Conservation (phyloP, 2,329 filamentous ascomycete genomes). For the Colletotrichum lupini region DNA sequence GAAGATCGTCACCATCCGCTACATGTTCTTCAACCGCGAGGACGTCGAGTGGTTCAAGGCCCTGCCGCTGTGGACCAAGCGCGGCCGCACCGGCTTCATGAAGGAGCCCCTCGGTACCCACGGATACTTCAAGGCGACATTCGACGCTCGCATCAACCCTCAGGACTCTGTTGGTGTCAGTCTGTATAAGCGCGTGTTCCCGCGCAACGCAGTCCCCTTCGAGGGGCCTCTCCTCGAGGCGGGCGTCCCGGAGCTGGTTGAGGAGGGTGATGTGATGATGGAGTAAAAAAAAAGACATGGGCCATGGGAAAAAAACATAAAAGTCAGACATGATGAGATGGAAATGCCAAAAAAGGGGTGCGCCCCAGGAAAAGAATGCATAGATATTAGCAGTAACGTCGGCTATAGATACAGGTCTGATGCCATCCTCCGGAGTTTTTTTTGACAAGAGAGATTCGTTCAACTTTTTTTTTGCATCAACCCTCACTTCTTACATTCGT, state of each 20-base stretch:
- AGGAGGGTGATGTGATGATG: conserved; percentile 52
- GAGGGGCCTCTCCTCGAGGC: conserved; percentile 55
- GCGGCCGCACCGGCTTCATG: conserved; percentile 88
- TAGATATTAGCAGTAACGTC: conserved; percentile 31
- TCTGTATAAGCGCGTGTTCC: conserved; percentile 87
- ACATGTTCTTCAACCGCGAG: conserved; percentile 99
- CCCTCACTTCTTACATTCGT: neutral
- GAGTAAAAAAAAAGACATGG: conserved; percentile 41
- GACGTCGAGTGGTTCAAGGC: conserved; percentile 99
- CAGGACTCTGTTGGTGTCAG: conserved; percentile 94
- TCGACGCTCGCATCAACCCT: conserved; percentile 95
- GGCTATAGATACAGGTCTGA: conserved; percentile 29
- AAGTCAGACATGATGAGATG: conserved; percentile 33
- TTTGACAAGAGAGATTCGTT: neutral
- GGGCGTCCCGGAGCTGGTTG: conserved; percentile 31
- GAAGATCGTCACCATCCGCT: conserved; percentile 93
- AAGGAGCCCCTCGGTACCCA: conserved; percentile 96
- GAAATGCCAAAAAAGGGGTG: conserved; percentile 21
- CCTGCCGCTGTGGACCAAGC: conserved; percentile 90
- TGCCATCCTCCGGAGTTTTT: conserved; percentile 29
- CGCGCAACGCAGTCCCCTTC: conserved; percentile 70
- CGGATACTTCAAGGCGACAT: conserved; percentile 99
- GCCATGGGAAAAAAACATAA: neutral
- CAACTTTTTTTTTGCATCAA: neutral
- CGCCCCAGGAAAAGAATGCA: conserved; percentile 1